Evolutionary conservation across 2,329 filamentous ascomycete genomes (phyloP).

Genomic region (Aspergillus nomiae): DNA sequence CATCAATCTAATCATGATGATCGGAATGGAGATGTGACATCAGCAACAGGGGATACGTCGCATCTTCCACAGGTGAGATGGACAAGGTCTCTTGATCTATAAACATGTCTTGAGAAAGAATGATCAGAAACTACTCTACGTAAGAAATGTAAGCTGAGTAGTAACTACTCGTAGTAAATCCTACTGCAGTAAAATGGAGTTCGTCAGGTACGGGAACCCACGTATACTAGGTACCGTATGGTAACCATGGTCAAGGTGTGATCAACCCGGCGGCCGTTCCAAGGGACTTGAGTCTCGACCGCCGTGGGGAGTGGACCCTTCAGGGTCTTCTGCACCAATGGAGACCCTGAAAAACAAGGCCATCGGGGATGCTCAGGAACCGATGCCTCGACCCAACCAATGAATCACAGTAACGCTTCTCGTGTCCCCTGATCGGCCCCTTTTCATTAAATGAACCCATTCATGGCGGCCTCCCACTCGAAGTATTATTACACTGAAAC

Average conservation of each 20-base stretch:
- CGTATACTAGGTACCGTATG: slow-evolving; percentile 4
- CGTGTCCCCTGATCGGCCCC: slow-evolving; percentile 22
- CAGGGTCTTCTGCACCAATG: slow-evolving; percentile 12
- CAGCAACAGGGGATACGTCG: background rate
- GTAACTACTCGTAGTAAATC: too few relatives aligned
- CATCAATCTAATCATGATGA: slow-evolving; percentile 11
- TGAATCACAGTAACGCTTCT: background rate
- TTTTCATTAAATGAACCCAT: slow-evolving; percentile 20
- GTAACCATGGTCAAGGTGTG: slow-evolving; percentile 10
- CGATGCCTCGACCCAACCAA: slow-evolving; percentile 14
- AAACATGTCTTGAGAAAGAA: too few relatives aligned
- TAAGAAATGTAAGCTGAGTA: background rate
- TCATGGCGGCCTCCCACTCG: slow-evolving; percentile 6
- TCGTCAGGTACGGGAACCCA: background rate
- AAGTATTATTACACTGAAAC: slow-evolving; percentile 13
- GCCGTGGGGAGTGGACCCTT: slow-evolving; percentile 6
- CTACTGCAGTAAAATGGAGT: too few relatives aligned
- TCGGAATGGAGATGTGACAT: slow-evolving; percentile 4
- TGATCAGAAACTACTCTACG: too few relatives aligned
- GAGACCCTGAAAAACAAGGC: background rate
- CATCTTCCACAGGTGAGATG: too few relatives aligned
- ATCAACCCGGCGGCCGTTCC: slow-evolving; percentile 8
- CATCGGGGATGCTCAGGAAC: slow-evolving; percentile 19
- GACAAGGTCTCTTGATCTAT: too few relatives aligned
- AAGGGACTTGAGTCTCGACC: slow-evolving; percentile 18